Evolutionary conservation across 805 yeast genomes (phyloP), one percentile per base, ranked within the genome.

Genomic region (Saturnispora galanensis): DNA sequence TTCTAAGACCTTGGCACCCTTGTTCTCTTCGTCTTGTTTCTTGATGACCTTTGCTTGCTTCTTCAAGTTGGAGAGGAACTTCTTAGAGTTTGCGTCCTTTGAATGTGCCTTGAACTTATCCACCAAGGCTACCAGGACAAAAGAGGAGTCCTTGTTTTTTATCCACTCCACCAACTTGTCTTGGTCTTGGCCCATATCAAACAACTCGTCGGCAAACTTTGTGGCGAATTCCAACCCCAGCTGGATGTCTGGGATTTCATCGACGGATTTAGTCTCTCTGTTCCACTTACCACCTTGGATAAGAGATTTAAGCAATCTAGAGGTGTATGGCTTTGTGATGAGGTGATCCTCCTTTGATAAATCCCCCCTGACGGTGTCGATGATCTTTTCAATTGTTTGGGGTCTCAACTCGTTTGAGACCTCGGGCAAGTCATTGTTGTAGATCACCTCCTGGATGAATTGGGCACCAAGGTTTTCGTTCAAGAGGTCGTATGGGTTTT

Each of bases 271-370:
- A 53, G 70, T 76, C 64, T 79, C 77, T 56, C 71, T 74, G 56
- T 81, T 79, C 83, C 87, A 86, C 58, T 79, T 85, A 55, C 89
- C 89, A 49, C 89, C 90, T 63, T 84, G 94, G 52, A 87, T 82
- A 55, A 87, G 67, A 0, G 86, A 68, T 61, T 85, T 81, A 51
- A 87, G 64, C 42, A 83, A 68, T 68, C 96, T 77, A 3, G 86
- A 71, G 26, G 84, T 73, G 60, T 81, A 84, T 42, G 93, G 84
- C 57, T 76, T 77, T 53, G 74, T 77, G 52, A 84, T 69, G 46
- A 85, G 72, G 59, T 84, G 94, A 43, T 65, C 73, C 52, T 78
- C 85, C 39, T 74, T 81, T 16, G 70, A 60, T 15, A 86, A 72
- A 47, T 84, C 86, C 36, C 87, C 87, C 50, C 74, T 73, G 54